phyloP scores from a whole-genome alignment of 345 rosid genomes.

The Viola odorata region DNA sequence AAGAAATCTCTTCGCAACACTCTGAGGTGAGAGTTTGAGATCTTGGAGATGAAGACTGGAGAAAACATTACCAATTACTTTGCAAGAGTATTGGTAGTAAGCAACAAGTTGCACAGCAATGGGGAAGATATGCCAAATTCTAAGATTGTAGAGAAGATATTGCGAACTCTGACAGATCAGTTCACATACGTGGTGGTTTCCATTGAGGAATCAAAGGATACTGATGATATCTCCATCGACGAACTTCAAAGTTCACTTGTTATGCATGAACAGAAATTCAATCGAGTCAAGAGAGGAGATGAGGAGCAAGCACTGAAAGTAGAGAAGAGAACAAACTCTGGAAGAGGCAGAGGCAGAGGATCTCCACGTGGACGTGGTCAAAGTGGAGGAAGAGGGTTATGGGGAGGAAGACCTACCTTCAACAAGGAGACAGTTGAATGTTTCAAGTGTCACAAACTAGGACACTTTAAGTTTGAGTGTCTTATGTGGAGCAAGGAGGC shows the following conservation, averaged over 20 bases:
- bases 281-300: not conserved
- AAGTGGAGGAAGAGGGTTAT: not conserved
- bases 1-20: not conserved
- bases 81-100: not conserved
- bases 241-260: constrained; percentile 7
- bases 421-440: not conserved
- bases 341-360: not conserved
- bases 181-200: constrained; percentile 2
- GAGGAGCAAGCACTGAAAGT: too few relatives aligned
- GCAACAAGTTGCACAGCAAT: not conserved
- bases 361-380: not conserved
- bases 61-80: not conserved
- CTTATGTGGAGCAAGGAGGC: not conserved
- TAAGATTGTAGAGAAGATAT: not conserved
- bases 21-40: not conserved
- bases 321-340: too few relatives aligned
- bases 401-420: not conserved
- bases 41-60: not conserved
- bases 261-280: not conserved
- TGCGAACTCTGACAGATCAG: not conserved
- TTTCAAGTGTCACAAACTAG: not conserved
- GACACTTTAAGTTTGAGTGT: constrained; percentile 7
- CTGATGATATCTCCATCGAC: not conserved
- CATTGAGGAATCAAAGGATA: not conserved
- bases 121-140: not conserved